Evolutionary conservation across 192 early-diverging fungal species (phyloP), one percentile per base, ranked within the genome.

Genomic region (Backusella parvicylindrica): DNA sequence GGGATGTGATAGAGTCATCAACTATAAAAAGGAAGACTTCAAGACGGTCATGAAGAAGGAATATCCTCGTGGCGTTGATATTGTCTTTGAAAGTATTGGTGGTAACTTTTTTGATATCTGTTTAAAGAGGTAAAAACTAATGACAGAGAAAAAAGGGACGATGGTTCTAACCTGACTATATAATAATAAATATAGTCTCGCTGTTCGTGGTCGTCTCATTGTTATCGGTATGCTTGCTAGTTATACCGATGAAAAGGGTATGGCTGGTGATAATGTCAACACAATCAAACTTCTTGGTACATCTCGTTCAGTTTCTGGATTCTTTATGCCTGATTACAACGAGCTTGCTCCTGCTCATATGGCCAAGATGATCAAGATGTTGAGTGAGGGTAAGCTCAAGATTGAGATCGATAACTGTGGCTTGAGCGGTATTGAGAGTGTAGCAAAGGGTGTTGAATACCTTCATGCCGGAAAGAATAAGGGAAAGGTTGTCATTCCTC

Each of bases 11-110:
- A 73, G 87, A 13, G 84, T 86, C 12, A 83, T 90, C 80, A 88
- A 90, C 68, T 90, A 90, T 81, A 86, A 85, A 74, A 87, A 77
- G 26, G 87, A 90, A 67, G 76, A 86, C 64, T 66, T 88, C 30
- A 70, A 70, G 6, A 53, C 71, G 33, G 89, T 88, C 2, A 65
- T 90, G 66, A 82, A 80, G 71, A 84, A 82, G 36, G 87, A 88
- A 79, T 88, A 87, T 69, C 85, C 84, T 37, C 74, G 75, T 30
- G 89, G 89, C 15, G 76, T 88, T 28, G 86, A 90, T 71, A 83
- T 90, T 63, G 83, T 90, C 1, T 90, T 83, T 82, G 89, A 90
- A 73, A 77, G 72, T 21, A 84, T 90, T 18, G 89, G 89, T 38
- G 89, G 89, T 8, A 69, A 87, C 40, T 86, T 83, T 76, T 81